phyloP scores from a whole-genome alignment of 2,329 filamentous ascomycete species.

The Blastomyces gilchristii region DNA sequence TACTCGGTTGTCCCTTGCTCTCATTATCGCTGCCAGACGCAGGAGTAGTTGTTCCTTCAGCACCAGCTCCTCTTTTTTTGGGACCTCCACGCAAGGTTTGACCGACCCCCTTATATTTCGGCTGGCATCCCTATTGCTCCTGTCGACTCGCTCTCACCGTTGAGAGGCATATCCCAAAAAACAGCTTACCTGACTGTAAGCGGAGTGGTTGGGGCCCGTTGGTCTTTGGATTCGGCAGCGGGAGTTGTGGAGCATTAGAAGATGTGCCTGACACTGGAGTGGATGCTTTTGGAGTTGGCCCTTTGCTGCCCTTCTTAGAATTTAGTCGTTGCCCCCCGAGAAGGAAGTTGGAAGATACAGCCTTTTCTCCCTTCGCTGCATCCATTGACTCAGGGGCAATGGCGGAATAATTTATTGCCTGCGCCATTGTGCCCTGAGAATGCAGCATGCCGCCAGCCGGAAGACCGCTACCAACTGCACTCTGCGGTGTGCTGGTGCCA shows the following conservation, averaged over 20 bases:
- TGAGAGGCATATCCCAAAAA: slow-evolving; percentile 96
- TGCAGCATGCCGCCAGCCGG: slow-evolving; percentile 67
- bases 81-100: slow-evolving; percentile 56
- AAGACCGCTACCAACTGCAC: slow-evolving; percentile 45
- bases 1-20: slow-evolving; percentile 18
- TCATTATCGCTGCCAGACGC: slow-evolving; percentile 29
- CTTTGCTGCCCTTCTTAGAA: slow-evolving; percentile 70
- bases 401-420: slow-evolving; percentile 90
- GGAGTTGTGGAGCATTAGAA: slow-evolving; percentile 35
- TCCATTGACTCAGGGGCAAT: slow-evolving; percentile 70
- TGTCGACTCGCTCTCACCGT: slow-evolving; percentile 63
- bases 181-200: slow-evolving; percentile 78
- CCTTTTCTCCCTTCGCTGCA: slow-evolving; percentile 52
- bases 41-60: slow-evolving; percentile 24
- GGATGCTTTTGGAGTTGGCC: slow-evolving; percentile 58
- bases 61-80: slow-evolving; percentile 48
- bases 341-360: slow-evolving; percentile 65
- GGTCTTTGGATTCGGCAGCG: slow-evolving; percentile 40
- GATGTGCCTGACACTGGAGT: slow-evolving; percentile 57
- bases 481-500: slow-evolving; percentile 79
- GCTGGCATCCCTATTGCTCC: slow-evolving; percentile 51
- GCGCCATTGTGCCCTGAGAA: slow-evolving; percentile 85
- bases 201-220: slow-evolving; percentile 82
- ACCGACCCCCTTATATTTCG: slow-evolving; percentile 74
- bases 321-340: slow-evolving; percentile 72